Conservation (phyloP, 129 eudicot species). For the Ambrosia artemisiifolia region DNA sequence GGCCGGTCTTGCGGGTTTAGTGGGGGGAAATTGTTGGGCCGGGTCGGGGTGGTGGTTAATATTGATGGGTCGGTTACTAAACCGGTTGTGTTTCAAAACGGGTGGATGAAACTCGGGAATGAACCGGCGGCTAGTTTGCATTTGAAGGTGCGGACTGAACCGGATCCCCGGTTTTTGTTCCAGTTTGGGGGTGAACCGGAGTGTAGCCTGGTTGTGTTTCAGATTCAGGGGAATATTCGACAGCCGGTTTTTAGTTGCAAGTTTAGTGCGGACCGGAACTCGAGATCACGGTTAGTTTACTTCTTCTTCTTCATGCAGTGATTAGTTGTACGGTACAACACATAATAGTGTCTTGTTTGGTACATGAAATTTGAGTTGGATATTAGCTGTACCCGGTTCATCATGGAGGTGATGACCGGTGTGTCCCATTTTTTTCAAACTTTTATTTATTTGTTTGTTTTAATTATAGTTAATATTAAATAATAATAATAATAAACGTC, state of each 20-base stretch:
- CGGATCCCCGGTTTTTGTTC: slow-evolving; percentile 88
- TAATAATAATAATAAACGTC: no score
- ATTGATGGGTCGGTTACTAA: slow-evolving; percentile 40
- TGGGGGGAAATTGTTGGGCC: slow-evolving; percentile 58
- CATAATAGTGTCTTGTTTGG: neutral
- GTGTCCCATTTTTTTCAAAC: slow-evolving; percentile 16
- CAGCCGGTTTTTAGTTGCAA: slow-evolving; percentile 98
- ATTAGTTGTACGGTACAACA: neutral
- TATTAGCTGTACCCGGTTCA: slow-evolving; percentile 24
- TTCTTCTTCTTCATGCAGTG: slow-evolving; percentile 6
- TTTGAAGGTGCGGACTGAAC: slow-evolving; percentile 69
- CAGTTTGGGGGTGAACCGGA: slow-evolving; percentile 98
- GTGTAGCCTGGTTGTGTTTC: slow-evolving; percentile 88
- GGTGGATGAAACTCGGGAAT: slow-evolving; percentile 74
- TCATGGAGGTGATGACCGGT: slow-evolving; percentile 9
- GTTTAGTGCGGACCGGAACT: slow-evolving; percentile 79
- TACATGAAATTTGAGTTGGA: slow-evolving; percentile 14
- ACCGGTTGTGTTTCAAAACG: slow-evolving; percentile 55
- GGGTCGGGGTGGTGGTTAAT: slow-evolving; percentile 38
- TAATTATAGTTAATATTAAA: neutral
- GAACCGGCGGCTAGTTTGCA: slow-evolving; percentile 55
- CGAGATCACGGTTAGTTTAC: slow-evolving; percentile 71
- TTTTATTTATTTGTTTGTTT: neutral
- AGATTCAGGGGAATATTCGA: slow-evolving; percentile 83
- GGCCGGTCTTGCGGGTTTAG: slow-evolving; percentile 64